These are phyloP conservation scores for Wickerhamomyces xylosicus DNA, from an alignment of 805 yeast genomes.

Conservation along the genomic window DNA sequence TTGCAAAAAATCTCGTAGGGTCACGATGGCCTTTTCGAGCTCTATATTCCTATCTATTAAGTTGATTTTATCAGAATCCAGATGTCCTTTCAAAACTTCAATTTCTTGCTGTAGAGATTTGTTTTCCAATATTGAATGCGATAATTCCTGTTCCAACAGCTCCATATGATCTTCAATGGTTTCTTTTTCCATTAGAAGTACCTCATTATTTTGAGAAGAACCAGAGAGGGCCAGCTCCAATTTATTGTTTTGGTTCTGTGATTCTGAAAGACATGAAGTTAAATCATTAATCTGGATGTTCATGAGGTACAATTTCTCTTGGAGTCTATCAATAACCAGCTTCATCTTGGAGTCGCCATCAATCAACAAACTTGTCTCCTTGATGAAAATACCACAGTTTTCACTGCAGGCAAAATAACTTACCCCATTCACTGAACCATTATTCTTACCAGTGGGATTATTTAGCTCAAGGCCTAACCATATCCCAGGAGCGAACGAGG, in stretches of 20 bases:
- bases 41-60: slow-evolving; percentile 22
- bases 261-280: slow-evolving; percentile 11
- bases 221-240: slow-evolving; percentile 3
- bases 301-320: slow-evolving; percentile 30
- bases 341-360: slow-evolving; percentile 12
- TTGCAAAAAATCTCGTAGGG: slow-evolving; percentile 21
- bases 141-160: no score
- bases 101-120: no score
- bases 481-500: slow-evolving; percentile 48
- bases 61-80: slow-evolving; percentile 9
- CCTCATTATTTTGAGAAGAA: no score
- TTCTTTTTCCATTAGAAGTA: no score
- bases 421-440: slow-evolving; percentile 59
- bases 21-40: slow-evolving; percentile 31
- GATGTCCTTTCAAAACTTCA: slow-evolving; percentile 12
- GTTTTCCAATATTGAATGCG: no score
- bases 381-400: slow-evolving; percentile 38
- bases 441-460: slow-evolving; percentile 70
- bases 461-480: slow-evolving; percentile 84
- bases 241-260: slow-evolving; percentile 20
- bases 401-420: slow-evolving; percentile 54
- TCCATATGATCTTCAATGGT: no score
- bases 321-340: slow-evolving; percentile 32
- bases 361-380: slow-evolving; percentile 15
- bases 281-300: slow-evolving; percentile 21